A percentile compares a stretch with the other conserved stretches of the same genome.
Evolutionary conservation across 345 rosid species (phyloP).

Genomic region (Diplotaxis tenuifolia): DNA sequence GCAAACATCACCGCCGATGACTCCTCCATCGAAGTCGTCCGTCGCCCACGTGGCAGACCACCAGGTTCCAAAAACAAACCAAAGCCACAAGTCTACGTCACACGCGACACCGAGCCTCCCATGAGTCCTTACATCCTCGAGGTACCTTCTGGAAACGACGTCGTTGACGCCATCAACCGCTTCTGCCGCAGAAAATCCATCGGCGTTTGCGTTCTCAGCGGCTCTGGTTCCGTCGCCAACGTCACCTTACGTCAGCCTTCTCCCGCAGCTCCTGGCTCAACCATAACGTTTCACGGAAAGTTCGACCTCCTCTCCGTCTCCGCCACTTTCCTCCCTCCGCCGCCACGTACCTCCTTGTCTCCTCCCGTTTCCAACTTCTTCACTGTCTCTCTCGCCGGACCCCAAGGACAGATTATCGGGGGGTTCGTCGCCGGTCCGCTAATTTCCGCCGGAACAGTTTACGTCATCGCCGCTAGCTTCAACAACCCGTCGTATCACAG

Average conservation of each 20-base stretch:
- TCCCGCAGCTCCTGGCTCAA: conserved; percentile 67
- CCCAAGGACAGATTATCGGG: conserved; percentile 92
- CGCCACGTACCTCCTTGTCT: conserved; percentile 42
- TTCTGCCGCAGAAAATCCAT: conserved; percentile 65
- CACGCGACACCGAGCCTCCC: conserved; percentile 63
- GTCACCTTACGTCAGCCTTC: conserved; percentile 86
- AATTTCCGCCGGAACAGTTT: conserved; percentile 67
- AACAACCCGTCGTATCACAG: conserved; percentile 70
- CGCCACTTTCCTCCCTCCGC: conserved; percentile 64
- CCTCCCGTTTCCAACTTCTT: conserved; percentile 52
- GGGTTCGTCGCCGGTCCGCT: conserved; percentile 76
- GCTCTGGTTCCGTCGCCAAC: conserved; percentile 84
- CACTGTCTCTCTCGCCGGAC: conserved; percentile 79
- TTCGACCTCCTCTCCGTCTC: conserved; percentile 86
- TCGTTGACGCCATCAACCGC: conserved; percentile 55
- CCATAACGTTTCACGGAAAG: conserved; percentile 79
- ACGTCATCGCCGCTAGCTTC: conserved; percentile 73
- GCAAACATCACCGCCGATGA: conserved; percentile 49
- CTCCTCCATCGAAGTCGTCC: conserved; percentile 65
- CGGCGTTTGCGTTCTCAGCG: conserved; percentile 69
- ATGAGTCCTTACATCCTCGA: conserved; percentile 94
- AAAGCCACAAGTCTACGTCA: conserved; percentile 58
- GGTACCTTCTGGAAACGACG: conserved; percentile 69
- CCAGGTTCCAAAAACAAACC: conserved; percentile 93
- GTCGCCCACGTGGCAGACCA: conserved; percentile 86